phyloP scores from a whole-genome alignment of 352 stramenopile species.

The Globisporangium polare region DNA sequence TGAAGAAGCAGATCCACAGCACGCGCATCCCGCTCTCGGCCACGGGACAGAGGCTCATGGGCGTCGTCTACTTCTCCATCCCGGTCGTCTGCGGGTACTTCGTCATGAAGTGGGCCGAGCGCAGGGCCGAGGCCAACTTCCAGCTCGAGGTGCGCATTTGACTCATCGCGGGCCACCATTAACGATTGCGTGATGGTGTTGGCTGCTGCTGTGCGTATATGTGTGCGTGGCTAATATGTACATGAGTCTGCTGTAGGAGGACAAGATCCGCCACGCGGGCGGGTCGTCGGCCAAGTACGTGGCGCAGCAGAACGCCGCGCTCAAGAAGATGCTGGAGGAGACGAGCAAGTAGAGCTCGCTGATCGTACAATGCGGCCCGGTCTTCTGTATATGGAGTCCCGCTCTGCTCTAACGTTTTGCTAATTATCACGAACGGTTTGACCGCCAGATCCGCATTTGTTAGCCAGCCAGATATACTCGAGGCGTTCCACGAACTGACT shows the following conservation, averaged over 20 bases:
- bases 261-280: constrained; percentile 56
- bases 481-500: too few species aligned
- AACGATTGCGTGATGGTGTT: not conserved
- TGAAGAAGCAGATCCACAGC: constrained; percentile 92
- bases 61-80: constrained; percentile 87
- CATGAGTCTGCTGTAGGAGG: constrained; percentile 32
- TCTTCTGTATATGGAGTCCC: too few species aligned
- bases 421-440: too few species aligned
- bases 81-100: constrained; percentile 88
- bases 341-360: constrained; percentile 14
- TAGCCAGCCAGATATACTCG: too few species aligned
- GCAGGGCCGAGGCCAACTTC: constrained; percentile 70
- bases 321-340: constrained; percentile 50
- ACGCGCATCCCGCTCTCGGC: constrained; percentile 89
- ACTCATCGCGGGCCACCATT: not conserved
- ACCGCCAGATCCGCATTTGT: too few species aligned
- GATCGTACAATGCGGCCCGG: too few species aligned
- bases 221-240: not conserved
- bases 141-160: constrained; percentile 44
- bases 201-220: not conserved
- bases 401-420: too few species aligned
- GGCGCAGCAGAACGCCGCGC: constrained; percentile 65
- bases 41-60: constrained; percentile 83
- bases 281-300: constrained; percentile 44
- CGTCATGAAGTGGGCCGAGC: constrained; percentile 90